Conservation (phyloP, 306 rosid species). For the Trifolium subterraneum region DNA sequence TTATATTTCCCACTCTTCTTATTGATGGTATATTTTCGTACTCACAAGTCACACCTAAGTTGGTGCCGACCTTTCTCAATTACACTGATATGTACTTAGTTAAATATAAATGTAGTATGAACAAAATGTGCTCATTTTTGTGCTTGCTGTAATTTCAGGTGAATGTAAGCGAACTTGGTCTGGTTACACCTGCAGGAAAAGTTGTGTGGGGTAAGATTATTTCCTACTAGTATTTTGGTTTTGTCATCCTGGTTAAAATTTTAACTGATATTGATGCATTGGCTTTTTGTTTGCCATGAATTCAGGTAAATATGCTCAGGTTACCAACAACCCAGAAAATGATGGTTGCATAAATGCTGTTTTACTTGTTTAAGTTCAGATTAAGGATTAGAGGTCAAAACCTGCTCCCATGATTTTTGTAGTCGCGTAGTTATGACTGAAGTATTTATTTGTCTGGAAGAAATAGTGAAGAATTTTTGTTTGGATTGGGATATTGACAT, state of each 20-base stretch:
- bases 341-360: constrained; percentile 95
- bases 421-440: background rate
- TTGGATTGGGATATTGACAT: background rate
- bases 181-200: constrained; percentile 95
- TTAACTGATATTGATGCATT: background rate
- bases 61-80: background rate
- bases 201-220: constrained; percentile 91
- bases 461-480: constrained; percentile 15
- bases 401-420: background rate
- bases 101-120: background rate
- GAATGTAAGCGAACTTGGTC: constrained; percentile 93
- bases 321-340: constrained; percentile 92
- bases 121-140: constrained; percentile 6
- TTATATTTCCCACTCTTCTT: constrained; percentile 3
- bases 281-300: constrained; percentile 29
- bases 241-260: background rate
- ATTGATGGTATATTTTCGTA: constrained; percentile 17
- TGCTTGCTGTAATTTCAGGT: constrained; percentile 61
- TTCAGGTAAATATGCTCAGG: constrained; percentile 96
- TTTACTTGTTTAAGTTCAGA: constrained; percentile 70
- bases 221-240: background rate
- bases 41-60: constrained; percentile 2
- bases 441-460: constrained; percentile 3
- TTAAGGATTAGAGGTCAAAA: constrained; percentile 11
- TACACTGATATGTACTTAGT: background rate